Percentiles rank a stretch among this genome's conserved stretches.
Conservation (phyloP, 116 monocot species). For the Cymodocea nodosa region DNA sequence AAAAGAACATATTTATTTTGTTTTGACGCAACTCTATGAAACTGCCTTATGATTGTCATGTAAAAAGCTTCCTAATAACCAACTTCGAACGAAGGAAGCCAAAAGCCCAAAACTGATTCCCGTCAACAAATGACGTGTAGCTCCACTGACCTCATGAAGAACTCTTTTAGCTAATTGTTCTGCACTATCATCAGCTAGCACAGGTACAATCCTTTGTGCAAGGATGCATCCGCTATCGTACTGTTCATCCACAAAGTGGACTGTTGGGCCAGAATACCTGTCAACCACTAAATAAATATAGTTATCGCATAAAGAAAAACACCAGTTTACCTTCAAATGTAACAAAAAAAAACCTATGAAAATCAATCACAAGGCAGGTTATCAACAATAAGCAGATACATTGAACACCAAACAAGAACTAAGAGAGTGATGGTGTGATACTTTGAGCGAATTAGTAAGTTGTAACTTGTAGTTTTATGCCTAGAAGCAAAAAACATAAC, state of each 20-base stretch:
- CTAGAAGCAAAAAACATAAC: not conserved
- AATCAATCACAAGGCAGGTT: not conserved
- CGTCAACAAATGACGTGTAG: not conserved
- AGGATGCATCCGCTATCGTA: constrained; percentile 78
- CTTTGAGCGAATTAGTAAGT: not conserved
- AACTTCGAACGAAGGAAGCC: no score
- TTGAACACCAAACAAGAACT: not conserved
- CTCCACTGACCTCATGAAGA: constrained; percentile 52
- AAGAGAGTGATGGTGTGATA: not conserved
- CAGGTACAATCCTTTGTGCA: constrained; percentile 56
- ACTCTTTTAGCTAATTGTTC: constrained; percentile 75
- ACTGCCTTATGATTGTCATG: no score
- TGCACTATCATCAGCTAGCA: constrained; percentile 60
- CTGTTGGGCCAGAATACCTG: constrained; percentile 88
- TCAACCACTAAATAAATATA: not conserved
- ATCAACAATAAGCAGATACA: not conserved
- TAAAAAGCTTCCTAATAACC: no score
- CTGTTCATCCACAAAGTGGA: constrained; percentile 93
- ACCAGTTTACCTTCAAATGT: not conserved
- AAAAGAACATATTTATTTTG: no score
- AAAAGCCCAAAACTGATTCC: no score
- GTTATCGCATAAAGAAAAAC: not conserved
- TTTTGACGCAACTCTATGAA: no score
- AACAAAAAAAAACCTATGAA: not conserved
- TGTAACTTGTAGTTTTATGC: not conserved